phyloP scores from a whole-genome alignment of 2,329 filamentous ascomycete species.

The Cadophora luteo-olivacea region DNA sequence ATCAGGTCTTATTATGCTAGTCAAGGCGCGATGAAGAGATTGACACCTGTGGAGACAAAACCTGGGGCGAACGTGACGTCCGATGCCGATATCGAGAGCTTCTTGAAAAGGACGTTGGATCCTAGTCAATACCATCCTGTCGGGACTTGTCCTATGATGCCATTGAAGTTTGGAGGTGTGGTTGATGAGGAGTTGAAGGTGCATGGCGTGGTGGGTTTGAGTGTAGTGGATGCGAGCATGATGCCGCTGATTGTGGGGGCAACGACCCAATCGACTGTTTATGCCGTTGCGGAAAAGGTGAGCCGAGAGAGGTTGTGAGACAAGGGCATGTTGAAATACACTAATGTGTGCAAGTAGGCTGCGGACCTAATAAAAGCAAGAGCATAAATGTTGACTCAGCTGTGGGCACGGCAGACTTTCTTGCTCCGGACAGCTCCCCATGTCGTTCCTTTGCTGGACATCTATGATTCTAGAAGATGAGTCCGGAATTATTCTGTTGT shows the following conservation, averaged over 20 bases:
- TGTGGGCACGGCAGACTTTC: no score
- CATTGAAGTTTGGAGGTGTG: constrained; percentile 29
- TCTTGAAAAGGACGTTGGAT: constrained; percentile 41
- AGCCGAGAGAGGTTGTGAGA: background rate
- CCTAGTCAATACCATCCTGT: constrained; percentile 49
- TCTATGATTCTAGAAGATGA: no score
- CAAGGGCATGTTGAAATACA: background rate
- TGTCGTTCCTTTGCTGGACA: no score
- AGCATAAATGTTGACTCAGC: background rate
- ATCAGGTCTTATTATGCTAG: background rate
- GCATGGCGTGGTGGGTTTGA: constrained; percentile 29
- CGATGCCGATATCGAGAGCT: constrained; percentile 39
- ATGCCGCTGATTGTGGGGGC: constrained; percentile 5
- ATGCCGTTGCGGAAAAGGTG: constrained; percentile 18
- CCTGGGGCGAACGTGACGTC: constrained; percentile 41
- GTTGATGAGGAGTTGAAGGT: constrained; percentile 31
- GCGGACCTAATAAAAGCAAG: constrained; percentile 19
- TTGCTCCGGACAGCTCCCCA: no score
- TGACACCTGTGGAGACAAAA: constrained; percentile 41
- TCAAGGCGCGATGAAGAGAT: constrained; percentile 41
- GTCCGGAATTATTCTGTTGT: no score
- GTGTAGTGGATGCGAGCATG: constrained; percentile 23
- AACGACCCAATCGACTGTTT: constrained; percentile 7
- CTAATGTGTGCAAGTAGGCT: background rate
- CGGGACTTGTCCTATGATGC: constrained; percentile 38